Evolutionary conservation across 257 asterid genomes (phyloP), one percentile per base, ranked within the genome.

Genomic region (Rauvolfia tetraphylla): DNA sequence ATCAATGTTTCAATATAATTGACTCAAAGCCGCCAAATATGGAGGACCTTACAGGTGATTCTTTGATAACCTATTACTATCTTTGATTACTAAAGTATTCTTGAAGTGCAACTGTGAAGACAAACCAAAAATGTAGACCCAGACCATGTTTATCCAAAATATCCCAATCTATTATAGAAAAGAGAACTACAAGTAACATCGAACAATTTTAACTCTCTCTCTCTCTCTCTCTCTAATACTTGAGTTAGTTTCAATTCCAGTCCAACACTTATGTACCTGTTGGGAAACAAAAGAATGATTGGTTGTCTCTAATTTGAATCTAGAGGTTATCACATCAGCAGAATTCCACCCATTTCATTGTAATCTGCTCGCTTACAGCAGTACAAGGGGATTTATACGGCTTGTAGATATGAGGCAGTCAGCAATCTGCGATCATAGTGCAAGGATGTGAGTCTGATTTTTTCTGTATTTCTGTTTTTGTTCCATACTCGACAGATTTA

Each of bases 311-410:
- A 67, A 77, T 78, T 76, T 49, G 76, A 81, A 39, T 83, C 57
- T 72, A 89, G 97, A 92, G 95, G 95, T 89, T 82, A 85, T 90
- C 79, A 92, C 97, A 76, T 86, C 94, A 54, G 89, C 92, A 46
- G 93, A 90, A 59, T 92, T 92, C 84, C 93, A 92, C 75, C 97
- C 97, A 23, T 82, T 80, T 62, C 96, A 90, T 75, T 92, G 97
- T 83, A 92, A 92, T 81, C 84, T 90, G 81, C 87, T 92, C 81
- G 96, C 90, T 75, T 90, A 87, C 81, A 83, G 93, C 86, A 87
- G 97, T 89, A 88, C 96, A 68, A 92, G 90, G 78, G 96, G 96
- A 75, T 87, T 76, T 84, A 81, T 90, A 71, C 94, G 93, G 67
- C 85, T 92, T 51, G 93, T 89, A 62, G 97, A 90, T 87, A 81